Conservation (phyloP, 306 rosid species). For the Quercus mongolica region DNA sequence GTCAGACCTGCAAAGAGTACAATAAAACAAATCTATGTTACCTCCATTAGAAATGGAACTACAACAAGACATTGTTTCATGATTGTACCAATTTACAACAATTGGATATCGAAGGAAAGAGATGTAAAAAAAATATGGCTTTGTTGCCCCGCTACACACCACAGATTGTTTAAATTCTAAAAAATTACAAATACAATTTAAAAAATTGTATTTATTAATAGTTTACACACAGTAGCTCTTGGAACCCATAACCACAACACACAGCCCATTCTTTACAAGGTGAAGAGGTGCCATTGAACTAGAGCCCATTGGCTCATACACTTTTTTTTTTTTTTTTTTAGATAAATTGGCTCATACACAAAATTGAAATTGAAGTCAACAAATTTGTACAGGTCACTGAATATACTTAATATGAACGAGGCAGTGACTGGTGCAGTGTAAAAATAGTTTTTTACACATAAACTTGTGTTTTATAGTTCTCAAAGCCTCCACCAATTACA, state of each 20-base stretch:
- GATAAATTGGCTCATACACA: neutral
- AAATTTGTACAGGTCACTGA: neutral
- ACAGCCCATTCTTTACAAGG: neutral
- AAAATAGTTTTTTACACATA: neutral
- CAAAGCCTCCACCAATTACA: neutral
- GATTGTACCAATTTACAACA: no score
- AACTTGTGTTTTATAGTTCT: neutral
- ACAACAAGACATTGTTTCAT: neutral
- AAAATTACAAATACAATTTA: neutral
- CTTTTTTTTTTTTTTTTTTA: neutral
- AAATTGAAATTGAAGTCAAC: neutral
- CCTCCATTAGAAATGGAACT: neutral
- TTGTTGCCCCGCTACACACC: neutral
- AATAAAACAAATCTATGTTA: neutral
- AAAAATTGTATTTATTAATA: neutral
- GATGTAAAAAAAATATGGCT: neutral
- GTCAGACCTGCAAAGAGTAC: constrained; percentile 54
- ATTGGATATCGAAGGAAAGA: neutral
- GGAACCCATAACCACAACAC: neutral
- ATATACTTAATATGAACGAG: neutral
- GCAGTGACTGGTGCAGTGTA: neutral
- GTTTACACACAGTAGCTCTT: neutral
- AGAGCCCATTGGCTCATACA: neutral
- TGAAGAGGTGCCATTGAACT: neutral
- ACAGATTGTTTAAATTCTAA: neutral